phyloP scores from a whole-genome alignment of 352 stramenopile species.

The Pythium apleroticum region DNA sequence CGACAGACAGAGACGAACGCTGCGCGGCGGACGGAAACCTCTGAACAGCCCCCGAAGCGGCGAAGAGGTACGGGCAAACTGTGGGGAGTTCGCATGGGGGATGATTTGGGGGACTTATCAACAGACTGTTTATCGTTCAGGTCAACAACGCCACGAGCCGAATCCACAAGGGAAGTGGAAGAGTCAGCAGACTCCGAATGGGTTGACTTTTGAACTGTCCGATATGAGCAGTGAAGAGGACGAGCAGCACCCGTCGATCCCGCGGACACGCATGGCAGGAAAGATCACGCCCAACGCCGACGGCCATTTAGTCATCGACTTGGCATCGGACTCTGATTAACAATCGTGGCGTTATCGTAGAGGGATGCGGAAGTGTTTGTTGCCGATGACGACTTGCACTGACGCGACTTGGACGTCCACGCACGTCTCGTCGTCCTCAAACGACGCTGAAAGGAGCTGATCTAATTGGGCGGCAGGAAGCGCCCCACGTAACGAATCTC shows the following conservation, averaged over 20 bases:
- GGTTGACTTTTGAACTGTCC: conserved; percentile 20
- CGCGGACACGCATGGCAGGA: neutral
- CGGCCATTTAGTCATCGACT: conserved; percentile 19
- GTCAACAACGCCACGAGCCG: neutral
- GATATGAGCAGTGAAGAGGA: conserved; percentile 32
- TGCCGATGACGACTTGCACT: conserved; percentile 75
- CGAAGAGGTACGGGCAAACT: neutral
- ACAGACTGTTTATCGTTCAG: neutral
- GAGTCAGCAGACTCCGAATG: conserved; percentile 1
- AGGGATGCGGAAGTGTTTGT: conserved; percentile 79
- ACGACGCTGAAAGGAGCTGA: conserved; percentile 20
- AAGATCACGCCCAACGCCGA: conserved; percentile 7
- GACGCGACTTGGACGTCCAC: conserved; percentile 25
- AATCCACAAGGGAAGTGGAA: conserved; percentile 13
- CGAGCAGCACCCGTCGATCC: conserved; percentile 22
- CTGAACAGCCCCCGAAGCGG: neutral
- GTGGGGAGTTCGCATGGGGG: neutral
- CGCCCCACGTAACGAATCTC: conserved; percentile 40
- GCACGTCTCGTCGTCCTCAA: conserved; percentile 15
- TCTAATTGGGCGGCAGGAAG: conserved; percentile 41
- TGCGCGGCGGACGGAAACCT: too few species aligned
- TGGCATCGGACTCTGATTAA: conserved; percentile 27
- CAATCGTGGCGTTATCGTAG: conserved; percentile 35
- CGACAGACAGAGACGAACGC: neutral
- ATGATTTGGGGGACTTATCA: neutral